Evolutionary conservation across 768 basidiomycete genomes (phyloP), one percentile per base, ranked within the genome.

Genomic region (Rhodocollybia butyracea): DNA sequence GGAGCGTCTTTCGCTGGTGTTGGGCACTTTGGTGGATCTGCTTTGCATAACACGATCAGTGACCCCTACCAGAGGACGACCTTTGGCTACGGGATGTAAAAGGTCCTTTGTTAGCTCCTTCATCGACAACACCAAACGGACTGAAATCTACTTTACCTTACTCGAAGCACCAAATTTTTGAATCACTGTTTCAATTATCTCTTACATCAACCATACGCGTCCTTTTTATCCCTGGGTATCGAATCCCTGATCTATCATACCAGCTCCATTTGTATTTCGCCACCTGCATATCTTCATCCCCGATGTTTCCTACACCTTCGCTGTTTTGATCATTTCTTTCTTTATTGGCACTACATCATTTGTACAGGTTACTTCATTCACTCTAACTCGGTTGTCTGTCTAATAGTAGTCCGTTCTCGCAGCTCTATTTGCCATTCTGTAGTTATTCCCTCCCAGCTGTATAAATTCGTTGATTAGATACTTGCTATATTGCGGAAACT

Each of bases 1-100:
- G 76, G 78, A 57, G 76, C 79, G 51, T 79, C 84, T 22, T 82
- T 79, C 60, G 67, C 73, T 54, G 72, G 66, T 61, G 63, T 78
- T 54, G 73, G 72, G 64, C 73, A 73, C 36, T 85, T 83, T 65
- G 79, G 79, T 64, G 82, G 79, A 64, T 75, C 76, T 36, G 82
- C 78, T 68, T 70, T 84, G 38, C 76, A 78, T 45, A 71, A 67
- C 42, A 74, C 81, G 38, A 73, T 86, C 64, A 82, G 76, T 63
- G 89, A 91, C 70, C 88, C 86, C 31, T 92, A 92, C 76, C 87
- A 88, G 74, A 76, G 83, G 66, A 75, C 84, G 45, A 73, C 76
- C 60, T 92, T 86, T 64, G 86, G 84, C 56, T 92, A 92, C 64
- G 84, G 87, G 66, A 89, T 91, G 88, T 91, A 80, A 84, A 72